These are phyloP conservation scores for Exophiala bonariae DNA, from an alignment of 2,329 filamentous ascomycete species.

Conservation along the genomic window DNA sequence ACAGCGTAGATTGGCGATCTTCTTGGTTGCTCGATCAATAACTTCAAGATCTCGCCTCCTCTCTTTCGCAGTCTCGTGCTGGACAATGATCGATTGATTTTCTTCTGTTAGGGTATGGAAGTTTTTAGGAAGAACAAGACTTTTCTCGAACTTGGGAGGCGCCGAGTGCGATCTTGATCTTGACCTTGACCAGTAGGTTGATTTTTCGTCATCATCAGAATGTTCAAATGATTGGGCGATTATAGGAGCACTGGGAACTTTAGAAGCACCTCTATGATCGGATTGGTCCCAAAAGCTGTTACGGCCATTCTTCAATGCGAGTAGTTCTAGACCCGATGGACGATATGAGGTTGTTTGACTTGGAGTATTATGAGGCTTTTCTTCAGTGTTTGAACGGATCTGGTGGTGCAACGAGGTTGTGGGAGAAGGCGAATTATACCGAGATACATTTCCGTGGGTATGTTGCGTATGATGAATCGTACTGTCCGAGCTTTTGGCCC, in stretches of 20 bases:
- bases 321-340: constrained; percentile 8
- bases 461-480: no score
- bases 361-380: background rate
- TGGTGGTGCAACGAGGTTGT: constrained; percentile 3
- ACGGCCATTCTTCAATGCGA: constrained; percentile 2
- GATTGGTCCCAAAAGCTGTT: background rate
- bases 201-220: no score
- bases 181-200: no score
- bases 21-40: constrained; percentile 13
- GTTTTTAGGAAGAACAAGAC: constrained; percentile 12
- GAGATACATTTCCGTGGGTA: no score
- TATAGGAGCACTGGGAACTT: background rate
- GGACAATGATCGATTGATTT: constrained; percentile 12
- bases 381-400: background rate
- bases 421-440: constrained; percentile 10
- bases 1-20: constrained; percentile 15
- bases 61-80: constrained; percentile 22
- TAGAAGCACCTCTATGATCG: background rate
- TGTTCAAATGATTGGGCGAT: no score
- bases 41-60: constrained; percentile 18
- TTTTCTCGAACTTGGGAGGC: background rate
- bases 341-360: background rate
- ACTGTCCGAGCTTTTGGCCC: no score
- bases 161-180: no score
- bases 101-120: constrained; percentile 11